Conservation (phyloP, 2,329 filamentous ascomycete genomes). For the Paraphoma chrysanthemicola region DNA sequence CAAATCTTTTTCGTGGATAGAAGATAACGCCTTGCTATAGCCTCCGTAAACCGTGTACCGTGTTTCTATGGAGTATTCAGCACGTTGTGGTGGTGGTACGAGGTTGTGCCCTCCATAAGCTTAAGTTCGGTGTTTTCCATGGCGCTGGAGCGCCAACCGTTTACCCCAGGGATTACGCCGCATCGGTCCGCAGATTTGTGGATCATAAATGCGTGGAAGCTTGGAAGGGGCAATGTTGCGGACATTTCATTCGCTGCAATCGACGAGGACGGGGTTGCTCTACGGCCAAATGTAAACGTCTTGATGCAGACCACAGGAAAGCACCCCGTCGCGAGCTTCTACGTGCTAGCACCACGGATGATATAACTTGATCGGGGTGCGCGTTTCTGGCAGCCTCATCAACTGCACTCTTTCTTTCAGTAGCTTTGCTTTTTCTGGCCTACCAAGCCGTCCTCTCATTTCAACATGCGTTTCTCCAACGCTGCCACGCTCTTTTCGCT, state of each 20-base stretch:
- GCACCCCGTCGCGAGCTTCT: slow-evolving; percentile 1
- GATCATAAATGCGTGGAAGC: neutral
- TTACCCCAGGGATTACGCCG: neutral
- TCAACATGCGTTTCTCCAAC: slow-evolving; percentile 28
- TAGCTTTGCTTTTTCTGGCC: slow-evolving; percentile 12
- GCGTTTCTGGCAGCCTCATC: neutral
- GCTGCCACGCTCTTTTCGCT: slow-evolving; percentile 25
- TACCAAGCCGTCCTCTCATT: slow-evolving; percentile 30
- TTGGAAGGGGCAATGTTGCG: neutral
- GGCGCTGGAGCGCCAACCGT: neutral
- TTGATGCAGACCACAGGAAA: slow-evolving; percentile 8
- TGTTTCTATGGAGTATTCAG: no score
- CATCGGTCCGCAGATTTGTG: neutral
- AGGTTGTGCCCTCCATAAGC: neutral
- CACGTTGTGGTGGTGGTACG: no score
- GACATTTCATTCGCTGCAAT: slow-evolving; percentile 4
- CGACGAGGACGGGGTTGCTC: neutral
- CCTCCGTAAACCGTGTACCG: no score
- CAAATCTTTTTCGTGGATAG: no score
- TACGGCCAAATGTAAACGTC: slow-evolving; percentile 17
- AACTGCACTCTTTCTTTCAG: neutral
- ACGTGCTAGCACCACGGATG: neutral
- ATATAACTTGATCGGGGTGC: neutral
- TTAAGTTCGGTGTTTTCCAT: slow-evolving; percentile 3
- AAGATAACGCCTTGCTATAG: no score